These are phyloP conservation scores for Neurospora sp. DNA, from an alignment of 495 filamentous ascomycete genomes.

Conservation along the genomic window DNA sequence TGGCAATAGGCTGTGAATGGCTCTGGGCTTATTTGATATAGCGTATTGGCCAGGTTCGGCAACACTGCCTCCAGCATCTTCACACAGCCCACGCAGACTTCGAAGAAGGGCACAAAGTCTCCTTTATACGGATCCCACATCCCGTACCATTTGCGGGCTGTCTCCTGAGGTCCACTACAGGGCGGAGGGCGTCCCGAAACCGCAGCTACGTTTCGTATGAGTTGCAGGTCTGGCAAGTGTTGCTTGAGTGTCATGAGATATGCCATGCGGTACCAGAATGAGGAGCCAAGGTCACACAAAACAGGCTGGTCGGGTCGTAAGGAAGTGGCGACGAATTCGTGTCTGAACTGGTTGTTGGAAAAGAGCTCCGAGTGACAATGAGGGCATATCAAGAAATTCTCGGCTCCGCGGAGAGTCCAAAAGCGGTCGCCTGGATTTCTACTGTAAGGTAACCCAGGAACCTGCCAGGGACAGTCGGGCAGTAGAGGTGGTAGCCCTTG, in stretches of 20 bases:
- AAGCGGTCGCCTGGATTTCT: slow-evolving; percentile 24
- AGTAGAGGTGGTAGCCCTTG: slow-evolving; percentile 23
- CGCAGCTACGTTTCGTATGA: slow-evolving; percentile 29
- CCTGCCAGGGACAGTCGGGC: slow-evolving; percentile 28
- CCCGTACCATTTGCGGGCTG: slow-evolving; percentile 31
- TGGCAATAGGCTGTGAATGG: slow-evolving; percentile 28
- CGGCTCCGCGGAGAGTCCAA: slow-evolving; percentile 29
- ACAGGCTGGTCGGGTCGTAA: slow-evolving; percentile 27
- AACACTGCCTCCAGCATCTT: slow-evolving; percentile 31
- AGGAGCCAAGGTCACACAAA: slow-evolving; percentile 35
- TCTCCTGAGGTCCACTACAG: slow-evolving; percentile 23
- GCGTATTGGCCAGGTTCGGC: slow-evolving; percentile 28
- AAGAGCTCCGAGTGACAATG: slow-evolving; percentile 32
- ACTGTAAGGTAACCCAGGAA: slow-evolving; percentile 7
- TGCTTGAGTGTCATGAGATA: slow-evolving; percentile 34
- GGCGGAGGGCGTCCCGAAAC: slow-evolving; percentile 23
- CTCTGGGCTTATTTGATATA: slow-evolving; percentile 2
- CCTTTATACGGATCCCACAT: slow-evolving; percentile 27
- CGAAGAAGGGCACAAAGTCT: slow-evolving; percentile 24
- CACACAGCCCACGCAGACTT: slow-evolving; percentile 31
- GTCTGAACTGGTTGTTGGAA: slow-evolving; percentile 25
- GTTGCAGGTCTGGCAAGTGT: slow-evolving; percentile 24
- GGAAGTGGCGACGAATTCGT: slow-evolving; percentile 26
- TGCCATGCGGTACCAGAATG: slow-evolving; percentile 37
- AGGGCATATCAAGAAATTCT: slow-evolving; percentile 37